Base-by-base conservation (phyloP, 441 rosid genomes). In the Iberis amara region DNA sequence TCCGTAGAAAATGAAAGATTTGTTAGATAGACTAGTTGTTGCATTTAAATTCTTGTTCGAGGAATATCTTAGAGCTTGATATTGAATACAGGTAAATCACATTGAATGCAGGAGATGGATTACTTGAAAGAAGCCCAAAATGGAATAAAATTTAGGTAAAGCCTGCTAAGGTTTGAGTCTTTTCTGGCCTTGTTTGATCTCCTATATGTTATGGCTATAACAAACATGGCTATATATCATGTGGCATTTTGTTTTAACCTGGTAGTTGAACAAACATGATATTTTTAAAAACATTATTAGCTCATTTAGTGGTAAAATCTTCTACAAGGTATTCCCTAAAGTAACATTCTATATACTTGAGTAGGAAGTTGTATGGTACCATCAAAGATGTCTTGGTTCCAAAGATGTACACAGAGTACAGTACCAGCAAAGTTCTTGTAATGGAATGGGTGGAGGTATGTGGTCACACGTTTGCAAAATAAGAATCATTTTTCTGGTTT, bases 61-160 rank as follows among this genome's bases (percentile, higher is more conserved):
- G 71, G 81, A 80, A 73, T 79, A 72, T 76, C 96, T 87, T 91
- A 85, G 90, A 71, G 74, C 80, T 91, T 85, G 73, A 71, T 79
- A 87, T 85, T 87, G 98, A 91, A 83, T 83, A 87, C 96, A 87
- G 95, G 96, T 78, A 76, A 79, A 83, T 91, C 95, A 76, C 80
- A 79, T 91, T 91, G 86, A 85, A 87, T 91, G 96, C 96, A 91
- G 98, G 98, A 91, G 98, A 81, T 91, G 90, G 94, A 91, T 75
- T 91, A 91, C 73, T 64, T 64, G 64, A 87, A 78, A 59, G 98
- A 91, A 79, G 96, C 96, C 9, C 75, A 72, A 30, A 91, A 91
- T 66, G 98, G 98, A 68, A 65, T 77, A 62, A 87, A 73, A 76
- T 87, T 91, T 72, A 81, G 90, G 96, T 91, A 79, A 60, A 48